These are phyloP conservation scores for Pulicaria dysenterica DNA, from an alignment of 129 eudicot genomes.

Conservation along the genomic window DNA sequence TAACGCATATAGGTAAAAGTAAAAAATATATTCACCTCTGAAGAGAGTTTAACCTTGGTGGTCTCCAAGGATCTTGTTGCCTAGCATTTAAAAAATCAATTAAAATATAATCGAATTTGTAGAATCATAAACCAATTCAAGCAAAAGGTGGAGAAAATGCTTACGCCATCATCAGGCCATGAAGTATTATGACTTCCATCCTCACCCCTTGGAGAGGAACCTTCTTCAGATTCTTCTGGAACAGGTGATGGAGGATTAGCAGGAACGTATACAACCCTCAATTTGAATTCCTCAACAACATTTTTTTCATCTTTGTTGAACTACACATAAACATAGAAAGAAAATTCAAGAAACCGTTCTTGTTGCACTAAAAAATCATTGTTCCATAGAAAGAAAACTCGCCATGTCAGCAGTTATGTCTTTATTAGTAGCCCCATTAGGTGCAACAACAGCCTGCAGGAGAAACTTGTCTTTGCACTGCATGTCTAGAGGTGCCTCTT, in stretches of 20 bases:
- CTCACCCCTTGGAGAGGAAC: slow-evolving; percentile 69
- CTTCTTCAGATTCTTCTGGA: slow-evolving; percentile 97
- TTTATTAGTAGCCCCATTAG: slow-evolving; percentile 55
- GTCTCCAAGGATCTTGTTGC: slow-evolving; percentile 55
- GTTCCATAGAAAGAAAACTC: slow-evolving; percentile 7
- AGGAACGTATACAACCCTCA: slow-evolving; percentile 84
- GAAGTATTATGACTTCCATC: slow-evolving; percentile 57
- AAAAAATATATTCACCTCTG: slow-evolving; percentile 49
- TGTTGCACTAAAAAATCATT: background rate
- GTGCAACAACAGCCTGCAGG: slow-evolving; percentile 82
- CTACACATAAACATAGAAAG: slow-evolving; percentile 31
- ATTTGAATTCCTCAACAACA: slow-evolving; percentile 74
- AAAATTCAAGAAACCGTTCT: background rate
- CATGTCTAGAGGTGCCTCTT: slow-evolving; percentile 78
- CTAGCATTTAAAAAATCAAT: slow-evolving; percentile 37
- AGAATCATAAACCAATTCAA: background rate
- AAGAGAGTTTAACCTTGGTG: slow-evolving; percentile 50
- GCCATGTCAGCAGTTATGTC: slow-evolving; percentile 76
- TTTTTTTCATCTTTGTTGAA: slow-evolving; percentile 73
- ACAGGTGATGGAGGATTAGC: slow-evolving; percentile 98
- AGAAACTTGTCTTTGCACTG: slow-evolving; percentile 97
- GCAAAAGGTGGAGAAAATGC: slow-evolving; percentile 23
- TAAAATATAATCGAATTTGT: slow-evolving; percentile 3
- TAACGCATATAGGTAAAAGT: slow-evolving; percentile 13
- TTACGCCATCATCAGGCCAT: slow-evolving; percentile 65